Evolutionary conservation across 2,329 filamentous ascomycete genomes (phyloP), one percentile per base, ranked within the genome.

Genomic region (Pseudogymnoascus pannorum): DNA sequence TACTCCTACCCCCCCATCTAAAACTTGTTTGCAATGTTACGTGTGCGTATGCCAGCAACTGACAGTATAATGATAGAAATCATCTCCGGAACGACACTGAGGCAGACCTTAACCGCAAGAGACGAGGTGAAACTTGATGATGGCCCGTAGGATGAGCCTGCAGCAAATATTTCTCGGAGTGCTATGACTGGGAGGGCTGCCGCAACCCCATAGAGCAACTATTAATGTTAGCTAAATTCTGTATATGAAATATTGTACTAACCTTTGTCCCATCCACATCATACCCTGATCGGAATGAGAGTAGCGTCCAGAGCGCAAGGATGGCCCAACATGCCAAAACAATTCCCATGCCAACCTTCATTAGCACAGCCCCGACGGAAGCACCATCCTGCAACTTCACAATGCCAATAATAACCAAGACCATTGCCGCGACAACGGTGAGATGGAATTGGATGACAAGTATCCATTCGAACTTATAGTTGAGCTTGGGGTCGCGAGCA

Each of bases 121-220:
- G 44, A 54, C n/a, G 44, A 54, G 24, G 44, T 54, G 44, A 54
- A 54, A n/a, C 44, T 29, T 6, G 44, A 54, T 3, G 44, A 54
- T 12, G 44, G 24, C 9, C n/a, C 44, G 44, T 18, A 54, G n/a
- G 44, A 54, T 31, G 44, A 29, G 24, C 44, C 44, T 11, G 44
- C 44, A 54, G 44, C 44, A 31, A 29, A 54, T 54, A 54, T 54
- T 54, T 54, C 44, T 54, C 44, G 44, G 16, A 54, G 24, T 18
- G 44, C 44, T n/a, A 54, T 31, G n/a, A 54, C 11, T 16, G 44
- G 44, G 18, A 54, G 44, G 24, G 44, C 44, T 9, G 44, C 24
- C 5, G 44, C 44, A 54, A 54, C 44, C 8, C 44, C 44, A 16
- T 54, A n/a, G 44, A 54, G 44, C 24, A 54, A 54, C 44, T 54